Evolutionary conservation across 2,329 filamentous ascomycete species (phyloP).

Genomic region (Monosporascus ibericus): DNA sequence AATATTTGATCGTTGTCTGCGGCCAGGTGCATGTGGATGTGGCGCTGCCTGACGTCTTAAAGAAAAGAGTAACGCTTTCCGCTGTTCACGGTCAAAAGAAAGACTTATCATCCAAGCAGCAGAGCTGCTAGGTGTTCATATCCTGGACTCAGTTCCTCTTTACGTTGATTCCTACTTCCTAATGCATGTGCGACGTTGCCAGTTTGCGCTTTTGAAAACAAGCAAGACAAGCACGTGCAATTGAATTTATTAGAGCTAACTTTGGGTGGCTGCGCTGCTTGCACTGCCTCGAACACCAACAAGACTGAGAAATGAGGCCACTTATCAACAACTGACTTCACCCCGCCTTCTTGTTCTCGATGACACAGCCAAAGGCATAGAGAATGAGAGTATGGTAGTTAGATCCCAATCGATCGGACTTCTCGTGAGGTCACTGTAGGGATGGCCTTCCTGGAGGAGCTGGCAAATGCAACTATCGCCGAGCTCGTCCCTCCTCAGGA

Average conservation of each 20-base stretch:
- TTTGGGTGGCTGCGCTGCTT: not conserved
- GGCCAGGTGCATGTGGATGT: not conserved
- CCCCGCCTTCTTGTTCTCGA: not conserved
- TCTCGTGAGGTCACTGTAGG: not conserved
- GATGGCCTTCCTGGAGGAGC: not conserved
- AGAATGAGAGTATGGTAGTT: not conserved
- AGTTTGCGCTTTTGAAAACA: not conserved
- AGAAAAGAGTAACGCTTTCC: not conserved
- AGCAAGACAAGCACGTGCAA: not conserved
- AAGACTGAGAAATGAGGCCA: not conserved
- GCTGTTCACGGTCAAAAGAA: not conserved
- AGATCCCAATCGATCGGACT: not conserved
- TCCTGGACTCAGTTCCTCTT: too few species aligned
- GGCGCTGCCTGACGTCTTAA: not conserved
- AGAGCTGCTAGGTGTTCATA: too few species aligned
- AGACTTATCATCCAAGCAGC: not conserved
- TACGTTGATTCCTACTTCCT: not conserved
- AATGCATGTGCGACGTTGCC: not conserved
- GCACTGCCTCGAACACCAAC: not conserved
- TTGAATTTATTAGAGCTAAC: not conserved
- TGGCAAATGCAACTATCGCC: not conserved
- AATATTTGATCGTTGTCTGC: not conserved
- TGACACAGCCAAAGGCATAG: not conserved
- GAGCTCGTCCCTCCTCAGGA: not conserved
- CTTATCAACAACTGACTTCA: not conserved